These are phyloP conservation scores for Dianthus caryophyllus DNA, from an alignment of 148 eudicot genomes.

Conservation along the genomic window DNA sequence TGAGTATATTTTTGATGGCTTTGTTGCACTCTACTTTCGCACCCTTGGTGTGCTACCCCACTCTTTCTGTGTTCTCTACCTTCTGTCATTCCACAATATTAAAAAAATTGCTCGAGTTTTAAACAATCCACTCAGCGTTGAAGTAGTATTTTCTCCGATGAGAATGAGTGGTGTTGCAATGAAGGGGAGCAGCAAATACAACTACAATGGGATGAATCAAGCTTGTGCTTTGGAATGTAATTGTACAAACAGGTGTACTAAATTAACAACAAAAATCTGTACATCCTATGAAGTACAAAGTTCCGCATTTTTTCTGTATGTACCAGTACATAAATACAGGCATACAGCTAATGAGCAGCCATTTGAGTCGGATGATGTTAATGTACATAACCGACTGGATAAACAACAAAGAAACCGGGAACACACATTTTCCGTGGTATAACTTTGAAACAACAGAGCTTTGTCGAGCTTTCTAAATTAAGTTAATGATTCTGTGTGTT, in stretches of 20 bases:
- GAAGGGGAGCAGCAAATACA: no score
- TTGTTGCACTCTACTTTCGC: no score
- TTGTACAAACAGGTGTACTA: no score
- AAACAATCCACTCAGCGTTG: no score
- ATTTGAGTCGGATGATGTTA: conserved; percentile 2
- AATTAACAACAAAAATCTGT: conserved; percentile 13
- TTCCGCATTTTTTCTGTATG: conserved; percentile 15
- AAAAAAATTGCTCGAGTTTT: no score
- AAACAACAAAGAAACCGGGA: conserved; percentile 2
- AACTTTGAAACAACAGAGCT: neutral
- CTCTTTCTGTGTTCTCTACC: no score
- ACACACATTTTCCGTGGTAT: neutral
- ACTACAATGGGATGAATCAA: no score
- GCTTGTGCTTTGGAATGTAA: neutral
- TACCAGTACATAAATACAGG: conserved; percentile 12
- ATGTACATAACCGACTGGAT: conserved; percentile 17
- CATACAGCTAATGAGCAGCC: neutral
- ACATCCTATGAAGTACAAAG: conserved; percentile 15
- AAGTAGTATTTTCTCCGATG: no score
- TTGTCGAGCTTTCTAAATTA: conserved; percentile 12
- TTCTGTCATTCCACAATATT: no score
- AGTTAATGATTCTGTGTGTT: conserved; percentile 35
- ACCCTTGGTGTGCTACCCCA: no score
- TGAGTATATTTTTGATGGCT: no score
- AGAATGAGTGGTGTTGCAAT: no score